Conservation (phyloP, 257 asterid species). For the Ilex asprella region DNA sequence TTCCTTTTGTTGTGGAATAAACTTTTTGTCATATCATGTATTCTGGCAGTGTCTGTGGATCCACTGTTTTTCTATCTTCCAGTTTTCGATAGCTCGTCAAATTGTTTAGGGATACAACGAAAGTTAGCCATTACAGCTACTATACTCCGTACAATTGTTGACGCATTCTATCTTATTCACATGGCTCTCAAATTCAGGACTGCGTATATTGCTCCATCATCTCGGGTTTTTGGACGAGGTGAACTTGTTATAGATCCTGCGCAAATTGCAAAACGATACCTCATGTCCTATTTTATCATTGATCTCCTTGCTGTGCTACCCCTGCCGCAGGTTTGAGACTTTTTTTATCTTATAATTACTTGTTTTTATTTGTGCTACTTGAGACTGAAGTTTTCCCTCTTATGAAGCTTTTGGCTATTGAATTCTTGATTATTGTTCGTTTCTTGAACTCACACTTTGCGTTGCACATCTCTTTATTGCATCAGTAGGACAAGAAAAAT, state of each 20-base stretch:
- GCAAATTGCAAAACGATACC: slow-evolving; percentile 87
- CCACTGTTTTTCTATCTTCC: slow-evolving; percentile 97
- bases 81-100: slow-evolving; percentile 51
- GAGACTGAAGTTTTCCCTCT: not conserved
- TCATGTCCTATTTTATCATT: slow-evolving; percentile 73
- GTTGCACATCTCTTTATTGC: no score
- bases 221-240: slow-evolving; percentile 98
- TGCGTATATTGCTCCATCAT: slow-evolving; percentile 97
- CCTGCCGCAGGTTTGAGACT: slow-evolving; percentile 74
- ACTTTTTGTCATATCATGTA: slow-evolving; percentile 84
- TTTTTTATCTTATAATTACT: no score
- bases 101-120: slow-evolving; percentile 84
- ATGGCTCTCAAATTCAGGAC: slow-evolving; percentile 97
- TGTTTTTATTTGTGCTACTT: not conserved
- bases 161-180: slow-evolving; percentile 83
- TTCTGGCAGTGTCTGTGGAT: slow-evolving; percentile 87
- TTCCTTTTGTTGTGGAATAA: slow-evolving; percentile 87
- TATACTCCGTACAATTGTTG: slow-evolving; percentile 78
- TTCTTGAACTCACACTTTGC: no score
- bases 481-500: no score
- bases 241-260: slow-evolving; percentile 96
- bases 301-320: slow-evolving; percentile 95
- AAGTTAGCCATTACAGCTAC: slow-evolving; percentile 82
- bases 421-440: not conserved
- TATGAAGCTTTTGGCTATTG: not conserved